Evolutionary conservation across 495 filamentous ascomycete genomes (phyloP).

Genomic region (Aspergillus asperescens): DNA sequence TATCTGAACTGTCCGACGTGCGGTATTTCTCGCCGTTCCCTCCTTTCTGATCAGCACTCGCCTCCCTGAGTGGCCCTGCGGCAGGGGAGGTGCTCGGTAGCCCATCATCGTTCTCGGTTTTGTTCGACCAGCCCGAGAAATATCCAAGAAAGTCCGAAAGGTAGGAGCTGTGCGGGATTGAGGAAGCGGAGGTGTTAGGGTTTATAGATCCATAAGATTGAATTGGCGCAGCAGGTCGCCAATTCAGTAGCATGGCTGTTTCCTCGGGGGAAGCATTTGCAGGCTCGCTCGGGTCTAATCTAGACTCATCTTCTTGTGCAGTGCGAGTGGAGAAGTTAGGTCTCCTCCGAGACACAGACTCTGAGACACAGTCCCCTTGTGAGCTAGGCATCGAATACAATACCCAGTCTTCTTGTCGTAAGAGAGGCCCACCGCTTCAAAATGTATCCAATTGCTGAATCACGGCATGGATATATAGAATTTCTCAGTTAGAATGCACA

Average conservation of each 20-base stretch:
- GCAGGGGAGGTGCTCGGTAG: constrained; percentile 15
- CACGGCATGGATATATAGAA: neutral
- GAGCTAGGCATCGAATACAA: constrained; percentile 22
- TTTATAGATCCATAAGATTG: constrained; percentile 32
- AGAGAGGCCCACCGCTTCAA: constrained; percentile 4
- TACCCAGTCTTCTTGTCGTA: neutral
- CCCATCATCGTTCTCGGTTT: constrained; percentile 10
- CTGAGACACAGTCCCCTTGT: constrained; percentile 21
- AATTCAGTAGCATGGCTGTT: constrained; percentile 20
- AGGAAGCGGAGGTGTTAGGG: constrained; percentile 3
- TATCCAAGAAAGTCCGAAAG: constrained; percentile 22
- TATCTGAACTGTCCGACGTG: constrained; percentile 48
- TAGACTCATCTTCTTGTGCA: constrained; percentile 50
- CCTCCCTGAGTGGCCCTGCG: constrained; percentile 27
- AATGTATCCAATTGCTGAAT: neutral
- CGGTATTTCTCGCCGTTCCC: constrained; percentile 38
- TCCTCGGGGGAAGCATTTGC: constrained; percentile 17
- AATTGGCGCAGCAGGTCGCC: constrained; percentile 21
- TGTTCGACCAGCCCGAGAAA: constrained; percentile 30
- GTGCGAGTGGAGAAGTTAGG: constrained; percentile 51
- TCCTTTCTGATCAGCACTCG: constrained; percentile 32
- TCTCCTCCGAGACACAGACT: constrained; percentile 35
- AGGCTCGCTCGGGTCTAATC: constrained; percentile 41
- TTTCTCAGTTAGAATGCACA: neutral
- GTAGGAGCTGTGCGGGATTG: constrained; percentile 21